These are phyloP conservation scores for Malus asiatica DNA, from an alignment of 306 rosid species.

Conservation along the genomic window DNA sequence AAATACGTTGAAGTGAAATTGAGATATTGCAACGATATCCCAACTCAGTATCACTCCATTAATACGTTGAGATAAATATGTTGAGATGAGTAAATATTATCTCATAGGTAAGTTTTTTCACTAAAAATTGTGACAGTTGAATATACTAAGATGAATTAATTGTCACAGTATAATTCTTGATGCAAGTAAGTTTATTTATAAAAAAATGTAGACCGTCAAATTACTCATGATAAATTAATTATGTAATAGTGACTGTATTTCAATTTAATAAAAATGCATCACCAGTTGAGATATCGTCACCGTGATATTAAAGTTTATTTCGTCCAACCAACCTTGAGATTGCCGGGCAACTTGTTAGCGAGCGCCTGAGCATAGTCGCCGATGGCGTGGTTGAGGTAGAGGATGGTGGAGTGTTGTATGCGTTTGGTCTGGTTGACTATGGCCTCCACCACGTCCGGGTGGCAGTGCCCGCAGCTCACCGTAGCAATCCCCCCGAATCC, in stretches of 20 bases:
- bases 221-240: too few relatives aligned
- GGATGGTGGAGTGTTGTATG: slow-evolving; percentile 79
- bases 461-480: slow-evolving; percentile 94
- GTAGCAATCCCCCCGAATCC: slow-evolving; percentile 95
- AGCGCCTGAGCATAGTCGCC: slow-evolving; percentile 86
- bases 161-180: too few relatives aligned
- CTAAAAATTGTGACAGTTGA: too few relatives aligned
- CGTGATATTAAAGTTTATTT: background rate
- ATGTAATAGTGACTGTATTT: background rate
- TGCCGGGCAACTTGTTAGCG: slow-evolving; percentile 72
- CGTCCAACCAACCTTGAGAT: slow-evolving; percentile 57
- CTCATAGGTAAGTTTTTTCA: background rate
- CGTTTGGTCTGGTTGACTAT: slow-evolving; percentile 59
- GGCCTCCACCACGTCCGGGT: slow-evolving; percentile 85
- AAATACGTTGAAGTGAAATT: too few relatives aligned
- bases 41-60: background rate
- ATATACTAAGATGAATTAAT: too few relatives aligned
- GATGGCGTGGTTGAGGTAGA: slow-evolving; percentile 67
- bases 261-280: background rate
- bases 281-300: too few relatives aligned
- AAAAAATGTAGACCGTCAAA: too few relatives aligned
- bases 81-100: too few relatives aligned
- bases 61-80: too few relatives aligned
- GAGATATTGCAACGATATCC: too few relatives aligned
- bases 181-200: background rate